phyloP scores from a whole-genome alignment of 1,284 basidiomycete genomes.

The Sporisorium reilianum region DNA sequence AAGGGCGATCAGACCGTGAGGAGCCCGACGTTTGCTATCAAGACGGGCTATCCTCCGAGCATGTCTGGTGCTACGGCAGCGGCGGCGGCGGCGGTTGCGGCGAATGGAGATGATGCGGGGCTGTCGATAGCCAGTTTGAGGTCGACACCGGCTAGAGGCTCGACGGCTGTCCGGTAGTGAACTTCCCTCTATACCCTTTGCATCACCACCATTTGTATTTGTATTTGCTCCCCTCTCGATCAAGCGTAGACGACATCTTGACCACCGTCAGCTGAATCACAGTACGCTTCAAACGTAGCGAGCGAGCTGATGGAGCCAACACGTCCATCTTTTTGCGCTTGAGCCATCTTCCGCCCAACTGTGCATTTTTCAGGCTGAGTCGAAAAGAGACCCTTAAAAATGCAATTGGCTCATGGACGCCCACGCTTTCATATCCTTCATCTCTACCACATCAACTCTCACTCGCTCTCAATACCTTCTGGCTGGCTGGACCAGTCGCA shows the following conservation, averaged over 20 bases:
- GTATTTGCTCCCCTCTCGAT: neutral
- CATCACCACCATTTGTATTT: neutral
- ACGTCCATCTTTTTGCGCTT: neutral
- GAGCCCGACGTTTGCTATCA: conserved; percentile 52
- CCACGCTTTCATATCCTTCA: neutral
- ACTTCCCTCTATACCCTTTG: conserved; percentile 4
- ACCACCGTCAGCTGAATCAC: no score
- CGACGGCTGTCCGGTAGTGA: conserved; percentile 1
- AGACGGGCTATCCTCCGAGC: conserved; percentile 52
- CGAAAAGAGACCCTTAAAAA: conserved; percentile 14
- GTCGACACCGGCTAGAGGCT: conserved; percentile 4
- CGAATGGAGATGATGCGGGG: neutral
- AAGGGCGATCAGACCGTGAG: conserved; percentile 17
- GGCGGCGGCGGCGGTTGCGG: neutral
- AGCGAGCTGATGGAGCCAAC: no score
- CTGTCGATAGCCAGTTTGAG: conserved; percentile 1
- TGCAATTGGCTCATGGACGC: neutral
- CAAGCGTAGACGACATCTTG: neutral
- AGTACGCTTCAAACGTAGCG: no score
- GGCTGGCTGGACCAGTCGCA: neutral
- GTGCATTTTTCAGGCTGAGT: neutral
- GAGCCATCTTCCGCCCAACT: conserved; percentile 1
- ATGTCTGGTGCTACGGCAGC: conserved; percentile 27
- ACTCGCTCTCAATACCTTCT: neutral
- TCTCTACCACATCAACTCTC: neutral